Conservation (phyloP, 1,284 basidiomycete genomes). For the Melampsora americana region DNA sequence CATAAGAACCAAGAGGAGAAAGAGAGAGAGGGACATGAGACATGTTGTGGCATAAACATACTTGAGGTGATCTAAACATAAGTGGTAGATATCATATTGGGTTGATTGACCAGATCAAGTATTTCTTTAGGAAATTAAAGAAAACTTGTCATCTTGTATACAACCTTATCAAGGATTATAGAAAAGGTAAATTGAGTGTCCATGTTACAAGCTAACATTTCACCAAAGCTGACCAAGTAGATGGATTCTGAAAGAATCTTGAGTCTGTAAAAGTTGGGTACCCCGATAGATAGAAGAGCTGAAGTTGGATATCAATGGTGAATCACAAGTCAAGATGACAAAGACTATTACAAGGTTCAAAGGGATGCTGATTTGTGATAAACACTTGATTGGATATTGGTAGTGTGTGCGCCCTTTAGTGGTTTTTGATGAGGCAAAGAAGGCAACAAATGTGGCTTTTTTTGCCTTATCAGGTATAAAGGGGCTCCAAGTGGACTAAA, state of each 20-base stretch:
- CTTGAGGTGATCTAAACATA: background rate
- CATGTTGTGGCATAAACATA: too few relatives aligned
- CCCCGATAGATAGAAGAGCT: background rate
- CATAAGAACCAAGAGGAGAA: too few relatives aligned
- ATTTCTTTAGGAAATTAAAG: background rate
- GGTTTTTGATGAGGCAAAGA: too few relatives aligned
- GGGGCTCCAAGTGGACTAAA: too few relatives aligned
- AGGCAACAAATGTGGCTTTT: too few relatives aligned
- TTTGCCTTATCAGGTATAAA: too few relatives aligned
- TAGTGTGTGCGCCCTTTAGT: too few relatives aligned
- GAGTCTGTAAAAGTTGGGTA: conserved; percentile 3
- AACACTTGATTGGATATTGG: background rate
- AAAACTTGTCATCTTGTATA: background rate
- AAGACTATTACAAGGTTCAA: background rate
- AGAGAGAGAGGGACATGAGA: too few relatives aligned
- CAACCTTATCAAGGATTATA: background rate
- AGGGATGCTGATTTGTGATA: background rate
- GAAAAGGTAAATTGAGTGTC: conserved; percentile 1
- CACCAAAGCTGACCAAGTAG: background rate
- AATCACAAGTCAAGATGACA: background rate
- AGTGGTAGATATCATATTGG: background rate
- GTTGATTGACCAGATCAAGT: background rate
- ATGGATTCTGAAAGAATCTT: background rate
- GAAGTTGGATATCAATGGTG: background rate
- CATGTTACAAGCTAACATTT: background rate